Evolutionary conservation across 257 asterid genomes (phyloP).

Genomic region (Osmanthus fragrans): DNA sequence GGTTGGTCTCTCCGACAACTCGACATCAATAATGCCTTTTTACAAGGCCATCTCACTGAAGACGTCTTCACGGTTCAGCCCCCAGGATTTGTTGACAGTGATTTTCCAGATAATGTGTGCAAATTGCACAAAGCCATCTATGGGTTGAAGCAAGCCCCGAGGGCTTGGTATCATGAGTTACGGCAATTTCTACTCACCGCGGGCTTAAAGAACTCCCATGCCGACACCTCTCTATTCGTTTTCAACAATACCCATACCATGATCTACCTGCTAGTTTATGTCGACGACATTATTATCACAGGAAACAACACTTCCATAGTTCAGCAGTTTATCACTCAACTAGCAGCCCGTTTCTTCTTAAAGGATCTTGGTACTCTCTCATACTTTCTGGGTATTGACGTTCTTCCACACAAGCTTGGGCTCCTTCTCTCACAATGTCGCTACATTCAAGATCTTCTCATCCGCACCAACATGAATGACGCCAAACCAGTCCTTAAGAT

Average conservation of each 20-base stretch:
- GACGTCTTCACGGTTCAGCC: slow-evolving; percentile 15
- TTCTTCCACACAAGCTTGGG: too few species aligned
- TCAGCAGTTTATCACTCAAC: too few species aligned
- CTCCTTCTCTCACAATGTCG: too few species aligned
- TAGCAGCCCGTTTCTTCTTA: too few species aligned
- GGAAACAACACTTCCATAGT: too few species aligned
- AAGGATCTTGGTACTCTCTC: too few species aligned
- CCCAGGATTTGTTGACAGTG: neutral
- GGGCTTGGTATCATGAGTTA: neutral
- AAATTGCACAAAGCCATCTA: neutral
- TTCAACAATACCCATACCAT: neutral
- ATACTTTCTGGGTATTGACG: too few species aligned
- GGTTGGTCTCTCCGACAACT: neutral
- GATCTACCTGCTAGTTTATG: neutral
- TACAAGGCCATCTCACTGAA: neutral
- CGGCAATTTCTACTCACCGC: neutral
- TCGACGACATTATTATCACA: neutral
- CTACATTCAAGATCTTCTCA: too few species aligned
- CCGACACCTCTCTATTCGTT: neutral
- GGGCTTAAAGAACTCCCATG: neutral
- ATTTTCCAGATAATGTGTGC: neutral
- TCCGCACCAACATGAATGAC: too few species aligned
- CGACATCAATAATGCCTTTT: slow-evolving; percentile 15
- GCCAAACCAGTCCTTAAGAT: too few species aligned
- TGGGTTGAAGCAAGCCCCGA: neutral